Percentiles rank a stretch among this genome's conserved stretches.
Evolutionary conservation across 352 stramenopile species (phyloP).

Genomic region (Ophiocytium majus): DNA sequence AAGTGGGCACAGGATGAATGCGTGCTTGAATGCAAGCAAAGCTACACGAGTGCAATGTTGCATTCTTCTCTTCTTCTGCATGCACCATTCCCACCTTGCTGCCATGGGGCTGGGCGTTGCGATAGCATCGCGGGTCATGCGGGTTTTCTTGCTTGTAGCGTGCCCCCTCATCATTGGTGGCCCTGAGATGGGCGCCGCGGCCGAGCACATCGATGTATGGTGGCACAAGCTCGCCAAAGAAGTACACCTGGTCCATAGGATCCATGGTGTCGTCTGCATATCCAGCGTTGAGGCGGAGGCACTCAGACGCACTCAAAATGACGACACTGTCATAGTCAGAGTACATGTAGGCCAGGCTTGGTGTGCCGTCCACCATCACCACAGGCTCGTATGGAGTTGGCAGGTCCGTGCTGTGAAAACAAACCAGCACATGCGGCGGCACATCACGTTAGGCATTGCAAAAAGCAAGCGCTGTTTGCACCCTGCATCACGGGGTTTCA

Average conservation of each 20-base stretch:
- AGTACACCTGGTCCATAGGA: constrained; percentile 68
- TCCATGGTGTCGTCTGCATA: constrained; percentile 54
- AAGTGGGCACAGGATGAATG: background rate
- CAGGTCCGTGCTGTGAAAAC: constrained; percentile 70
- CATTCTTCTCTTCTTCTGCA: no score
- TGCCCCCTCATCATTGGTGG: constrained; percentile 64
- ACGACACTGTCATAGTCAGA: constrained; percentile 67
- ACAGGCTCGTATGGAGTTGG: constrained; percentile 79
- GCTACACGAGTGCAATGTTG: no score
- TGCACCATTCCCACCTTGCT: no score
- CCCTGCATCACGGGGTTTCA: background rate
- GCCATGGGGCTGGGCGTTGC: constrained; percentile 74
- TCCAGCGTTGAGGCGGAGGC: constrained; percentile 72
- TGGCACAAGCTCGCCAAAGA: constrained; percentile 87
- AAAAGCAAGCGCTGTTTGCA: no score
- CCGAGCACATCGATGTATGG: constrained; percentile 90
- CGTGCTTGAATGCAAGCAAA: background rate
- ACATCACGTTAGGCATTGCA: no score
- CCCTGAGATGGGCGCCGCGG: constrained; percentile 80
- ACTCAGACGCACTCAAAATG: constrained; percentile 80
- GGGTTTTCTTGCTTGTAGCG: constrained; percentile 63
- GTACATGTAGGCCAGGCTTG: constrained; percentile 60
- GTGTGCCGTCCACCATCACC: constrained; percentile 64
- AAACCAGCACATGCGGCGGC: background rate
- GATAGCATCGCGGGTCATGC: constrained; percentile 75